Conservation (phyloP, 345 rosid species). For the Corchorus capsularis region DNA sequence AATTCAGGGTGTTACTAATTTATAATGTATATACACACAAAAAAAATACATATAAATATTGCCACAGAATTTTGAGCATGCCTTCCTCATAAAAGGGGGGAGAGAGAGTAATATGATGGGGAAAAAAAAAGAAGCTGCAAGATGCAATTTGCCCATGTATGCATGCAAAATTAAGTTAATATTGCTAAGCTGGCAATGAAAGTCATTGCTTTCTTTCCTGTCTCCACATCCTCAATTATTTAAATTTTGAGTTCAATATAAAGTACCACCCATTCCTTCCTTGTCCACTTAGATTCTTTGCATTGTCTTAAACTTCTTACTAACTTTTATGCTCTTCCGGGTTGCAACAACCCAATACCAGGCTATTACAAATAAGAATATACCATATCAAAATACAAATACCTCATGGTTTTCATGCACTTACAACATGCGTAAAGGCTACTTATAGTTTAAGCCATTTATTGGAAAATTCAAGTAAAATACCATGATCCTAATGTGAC, state of each 20-base stretch:
- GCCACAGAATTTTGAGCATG: background rate
- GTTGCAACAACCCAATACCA: background rate
- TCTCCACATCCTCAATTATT: background rate
- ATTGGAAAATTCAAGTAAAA: background rate
- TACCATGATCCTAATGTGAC: background rate
- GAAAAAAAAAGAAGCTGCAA: background rate
- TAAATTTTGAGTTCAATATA: background rate
- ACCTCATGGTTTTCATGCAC: background rate
- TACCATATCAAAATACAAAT: background rate
- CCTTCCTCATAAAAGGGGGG: background rate
- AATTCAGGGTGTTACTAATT: no score
- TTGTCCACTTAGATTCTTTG: background rate
- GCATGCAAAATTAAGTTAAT: constrained; percentile 4
- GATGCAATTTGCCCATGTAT: background rate
- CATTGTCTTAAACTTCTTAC: background rate
- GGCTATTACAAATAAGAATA: background rate
- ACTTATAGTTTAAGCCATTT: background rate
- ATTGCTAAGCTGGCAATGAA: background rate
- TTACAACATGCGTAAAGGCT: background rate
- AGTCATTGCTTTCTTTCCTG: background rate
- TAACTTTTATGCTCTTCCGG: background rate
- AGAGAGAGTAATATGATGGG: no score
- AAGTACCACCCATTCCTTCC: background rate
- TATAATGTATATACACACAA: background rate
- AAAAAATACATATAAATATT: background rate